Conservation (phyloP, 495 filamentous ascomycete species). For the Penicillium coprophilum region DNA sequence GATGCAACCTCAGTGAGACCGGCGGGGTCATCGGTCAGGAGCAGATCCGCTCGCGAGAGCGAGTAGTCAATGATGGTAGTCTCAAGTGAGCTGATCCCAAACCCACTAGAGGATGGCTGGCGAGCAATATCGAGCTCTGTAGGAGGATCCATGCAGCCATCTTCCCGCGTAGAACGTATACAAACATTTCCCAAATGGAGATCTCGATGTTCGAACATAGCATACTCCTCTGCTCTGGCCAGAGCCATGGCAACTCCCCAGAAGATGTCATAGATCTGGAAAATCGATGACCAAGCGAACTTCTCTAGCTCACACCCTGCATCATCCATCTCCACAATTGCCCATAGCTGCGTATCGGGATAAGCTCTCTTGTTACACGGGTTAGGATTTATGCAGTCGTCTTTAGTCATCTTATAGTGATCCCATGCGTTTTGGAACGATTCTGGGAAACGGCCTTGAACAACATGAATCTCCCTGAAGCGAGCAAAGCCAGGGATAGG, state of each 20-base stretch:
- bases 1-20: slow-evolving; percentile 40
- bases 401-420: slow-evolving; percentile 55
- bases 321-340: slow-evolving; percentile 84
- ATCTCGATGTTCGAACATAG: slow-evolving; percentile 86
- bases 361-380: slow-evolving; percentile 60
- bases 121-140: slow-evolving; percentile 32
- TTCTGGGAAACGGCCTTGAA: slow-evolving; percentile 65
- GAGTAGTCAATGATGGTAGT: slow-evolving; percentile 91
- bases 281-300: slow-evolving; percentile 52
- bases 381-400: slow-evolving; percentile 64
- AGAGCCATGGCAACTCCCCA: slow-evolving; percentile 76
- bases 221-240: slow-evolving; percentile 69
- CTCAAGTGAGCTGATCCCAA: slow-evolving; percentile 68
- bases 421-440: slow-evolving; percentile 68
- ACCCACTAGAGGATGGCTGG: slow-evolving; percentile 44
- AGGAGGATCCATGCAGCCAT: slow-evolving; percentile 36
- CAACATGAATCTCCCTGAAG: slow-evolving; percentile 75
- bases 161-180: slow-evolving; percentile 50
- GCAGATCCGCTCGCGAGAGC: slow-evolving; percentile 63
- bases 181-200: slow-evolving; percentile 88
- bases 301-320: slow-evolving; percentile 75
- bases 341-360: slow-evolving; percentile 67
- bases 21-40: slow-evolving; percentile 25
- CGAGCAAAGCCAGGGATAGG: slow-evolving; percentile 86
- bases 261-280: slow-evolving; percentile 81